A percentile compares a stretch with the other conserved stretches of the same genome.
Conservation (phyloP, 78 protist species). For the Dictyostelium firmibasis region DNA sequence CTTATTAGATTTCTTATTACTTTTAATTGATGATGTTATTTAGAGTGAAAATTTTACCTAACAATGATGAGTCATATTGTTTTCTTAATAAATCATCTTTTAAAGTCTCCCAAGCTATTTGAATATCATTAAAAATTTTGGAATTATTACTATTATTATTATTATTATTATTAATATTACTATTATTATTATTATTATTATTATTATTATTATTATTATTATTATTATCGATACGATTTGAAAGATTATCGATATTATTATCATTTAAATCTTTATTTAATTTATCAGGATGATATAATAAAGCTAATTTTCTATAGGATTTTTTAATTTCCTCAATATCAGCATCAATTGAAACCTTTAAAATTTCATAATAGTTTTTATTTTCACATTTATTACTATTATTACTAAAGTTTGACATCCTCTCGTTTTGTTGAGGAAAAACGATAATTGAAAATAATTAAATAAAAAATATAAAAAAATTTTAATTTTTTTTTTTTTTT, state of each 20-base stretch:
- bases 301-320: not conserved
- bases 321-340: constrained; percentile 32
- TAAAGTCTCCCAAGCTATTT: constrained; percentile 40
- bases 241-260: not conserved
- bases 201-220: not conserved
- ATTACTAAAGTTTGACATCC: not conserved
- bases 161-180: no score
- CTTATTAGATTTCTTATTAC: no score
- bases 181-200: no score
- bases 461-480: not conserved
- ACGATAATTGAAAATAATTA: not conserved
- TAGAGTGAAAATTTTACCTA: no score
- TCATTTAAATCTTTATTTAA: not conserved
- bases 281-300: constrained; percentile 66
- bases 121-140: constrained; percentile 4
- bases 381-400: not conserved
- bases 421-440: not conserved
- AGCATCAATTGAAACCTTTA: constrained; percentile 5
- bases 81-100: constrained; percentile 12
- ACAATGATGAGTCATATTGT: constrained; percentile 19
- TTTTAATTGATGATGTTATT: no score
- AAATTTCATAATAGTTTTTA: constrained; percentile 43
- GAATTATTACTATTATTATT: no score
- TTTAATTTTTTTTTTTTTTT: not conserved
- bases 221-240: not conserved